A percentile compares a stretch with the other conserved stretches of the same genome.
phyloP scores from a whole-genome alignment of 2,329 filamentous ascomycete genomes.

The Aspergillus arachidicola region DNA sequence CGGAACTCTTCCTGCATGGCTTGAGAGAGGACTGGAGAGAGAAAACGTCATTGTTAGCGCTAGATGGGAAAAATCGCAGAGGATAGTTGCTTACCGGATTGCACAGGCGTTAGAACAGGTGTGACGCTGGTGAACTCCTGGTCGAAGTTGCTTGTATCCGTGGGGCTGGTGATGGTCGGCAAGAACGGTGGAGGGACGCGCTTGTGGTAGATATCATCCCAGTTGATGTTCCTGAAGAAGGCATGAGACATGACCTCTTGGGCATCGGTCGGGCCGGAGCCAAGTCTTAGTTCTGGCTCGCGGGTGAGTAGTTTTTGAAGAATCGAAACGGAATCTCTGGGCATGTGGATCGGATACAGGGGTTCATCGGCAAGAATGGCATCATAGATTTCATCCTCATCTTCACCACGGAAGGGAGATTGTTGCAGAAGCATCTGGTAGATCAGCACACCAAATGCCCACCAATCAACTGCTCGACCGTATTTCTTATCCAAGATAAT shows the following conservation, averaged over 20 bases:
- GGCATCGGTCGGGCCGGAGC: conserved; percentile 92
- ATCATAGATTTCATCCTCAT: conserved; percentile 99
- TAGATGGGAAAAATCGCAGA: background rate
- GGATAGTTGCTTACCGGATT: conserved; percentile 72
- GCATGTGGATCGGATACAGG: conserved; percentile 98
- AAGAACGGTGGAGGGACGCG: conserved; percentile 84
- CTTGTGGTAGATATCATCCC: conserved; percentile 99
- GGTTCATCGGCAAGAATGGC: conserved; percentile 97
- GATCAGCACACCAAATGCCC: conserved; percentile 98
- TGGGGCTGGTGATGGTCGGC: conserved; percentile 85
- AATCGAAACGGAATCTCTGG: conserved; percentile 94
- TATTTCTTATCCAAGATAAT: conserved; percentile 99
- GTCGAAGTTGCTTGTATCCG: conserved; percentile 99
- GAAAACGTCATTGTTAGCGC: conserved; percentile 21
- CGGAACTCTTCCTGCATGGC: conserved; percentile 99
- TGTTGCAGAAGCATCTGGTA: conserved; percentile 99
- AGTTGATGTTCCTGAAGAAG: conserved; percentile 97
- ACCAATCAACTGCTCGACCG: conserved; percentile 96
- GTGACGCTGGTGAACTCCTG: conserved; percentile 98
- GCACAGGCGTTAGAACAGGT: conserved; percentile 92
- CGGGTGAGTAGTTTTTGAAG: conserved; percentile 95
- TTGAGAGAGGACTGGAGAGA: conserved; percentile 78
- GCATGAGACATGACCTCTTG: conserved; percentile 99
- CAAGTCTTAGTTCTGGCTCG: conserved; percentile 89
- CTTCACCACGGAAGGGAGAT: conserved; percentile 96